Evolutionary conservation across 148 eudicot species (phyloP), one percentile per base, ranked within the genome.

Genomic region (Simmondsia chinensis): DNA sequence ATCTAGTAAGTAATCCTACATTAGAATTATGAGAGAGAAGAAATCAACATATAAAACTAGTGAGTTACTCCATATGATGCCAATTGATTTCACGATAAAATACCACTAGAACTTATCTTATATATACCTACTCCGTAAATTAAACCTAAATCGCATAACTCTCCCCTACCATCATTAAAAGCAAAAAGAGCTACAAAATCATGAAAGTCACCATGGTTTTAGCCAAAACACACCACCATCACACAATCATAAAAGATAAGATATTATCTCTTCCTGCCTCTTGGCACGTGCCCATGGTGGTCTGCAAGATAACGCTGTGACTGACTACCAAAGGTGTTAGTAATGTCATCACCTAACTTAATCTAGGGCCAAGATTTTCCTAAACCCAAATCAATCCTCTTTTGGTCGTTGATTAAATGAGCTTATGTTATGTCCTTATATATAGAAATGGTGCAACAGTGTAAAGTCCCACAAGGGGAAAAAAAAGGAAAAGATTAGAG

Each of bases 211-310:
- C n/a, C n/a, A n/a, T 6, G 19, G 6, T 11, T 6, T 37, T 37
- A 20, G 31, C 9, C 5, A 28, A 9, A 28, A 9, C 16, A 22
- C 36, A 31, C 41, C 28, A 27, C 21, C 36, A 50, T 59, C 56
- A 49, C 56, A 32, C 43, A 49, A 3, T 2, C n/a, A 28, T 64
- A 57, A 46, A 47, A 62, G 73, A 68, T 62, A 62, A 68, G 73
- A 52, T 62, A 45, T 35, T 6, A 26, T n/a, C n/a, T n/a, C 15
- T 19, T 13, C 19, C 15, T 34, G 40, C 48, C 71, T 65, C 71
- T 71, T 65, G 71, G 59, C 76, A 33, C 18, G 6, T 9, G 8
- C 1, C 41, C 34, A 32, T 60, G 52, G 66, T 55, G 0, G n/a
- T n/a, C 24, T 43, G 35, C 9, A 32, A 28, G 53, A 43, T 43